These are phyloP conservation scores for Aaosphaeria pasadenensis DNA, from an alignment of 2,329 filamentous ascomycete genomes.

Conservation along the genomic window DNA sequence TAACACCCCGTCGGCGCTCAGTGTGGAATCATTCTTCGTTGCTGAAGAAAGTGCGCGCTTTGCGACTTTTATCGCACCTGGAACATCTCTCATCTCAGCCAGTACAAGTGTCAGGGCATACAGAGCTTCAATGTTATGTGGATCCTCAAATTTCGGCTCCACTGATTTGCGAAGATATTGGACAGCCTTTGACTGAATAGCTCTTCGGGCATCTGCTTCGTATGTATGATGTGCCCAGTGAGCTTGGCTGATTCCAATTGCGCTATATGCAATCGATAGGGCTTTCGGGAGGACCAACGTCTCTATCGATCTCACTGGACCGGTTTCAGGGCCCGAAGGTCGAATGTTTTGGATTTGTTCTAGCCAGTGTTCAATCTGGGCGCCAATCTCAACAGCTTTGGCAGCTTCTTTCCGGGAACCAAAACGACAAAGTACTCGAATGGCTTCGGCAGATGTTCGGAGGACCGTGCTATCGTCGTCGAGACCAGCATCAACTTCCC, in stretches of 20 bases:
- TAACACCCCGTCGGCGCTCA: slow-evolving; percentile 30
- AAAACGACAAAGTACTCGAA: slow-evolving; percentile 78
- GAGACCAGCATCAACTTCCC: slow-evolving; percentile 66
- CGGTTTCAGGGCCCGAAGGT: slow-evolving; percentile 17
- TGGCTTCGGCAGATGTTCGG: slow-evolving; percentile 74
- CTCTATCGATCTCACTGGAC: slow-evolving; percentile 31
- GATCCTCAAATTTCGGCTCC: slow-evolving; percentile 62
- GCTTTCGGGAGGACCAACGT: slow-evolving; percentile 55
- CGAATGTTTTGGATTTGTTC: slow-evolving; percentile 48
- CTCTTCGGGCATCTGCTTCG: slow-evolving; percentile 66
- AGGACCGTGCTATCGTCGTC: slow-evolving; percentile 77
- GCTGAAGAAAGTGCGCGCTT: slow-evolving; percentile 70
- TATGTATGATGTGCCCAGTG: slow-evolving; percentile 84
- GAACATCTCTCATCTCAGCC: slow-evolving; percentile 79
- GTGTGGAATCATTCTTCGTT: slow-evolving; percentile 21
- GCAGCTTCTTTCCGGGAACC: slow-evolving; percentile 72
- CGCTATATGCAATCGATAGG: slow-evolving; percentile 68
- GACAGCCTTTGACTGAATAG: slow-evolving; percentile 75
- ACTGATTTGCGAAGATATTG: slow-evolving; percentile 72
- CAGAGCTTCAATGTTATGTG: slow-evolving; percentile 70
- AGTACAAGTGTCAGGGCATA: slow-evolving; percentile 83
- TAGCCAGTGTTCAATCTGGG: slow-evolving; percentile 72
- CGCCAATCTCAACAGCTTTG: slow-evolving; percentile 69
- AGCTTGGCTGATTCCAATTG: slow-evolving; percentile 80
- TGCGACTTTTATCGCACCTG: slow-evolving; percentile 75